Conservation (phyloP, 140 eudicot species). For the Stevia rebaudiana region DNA sequence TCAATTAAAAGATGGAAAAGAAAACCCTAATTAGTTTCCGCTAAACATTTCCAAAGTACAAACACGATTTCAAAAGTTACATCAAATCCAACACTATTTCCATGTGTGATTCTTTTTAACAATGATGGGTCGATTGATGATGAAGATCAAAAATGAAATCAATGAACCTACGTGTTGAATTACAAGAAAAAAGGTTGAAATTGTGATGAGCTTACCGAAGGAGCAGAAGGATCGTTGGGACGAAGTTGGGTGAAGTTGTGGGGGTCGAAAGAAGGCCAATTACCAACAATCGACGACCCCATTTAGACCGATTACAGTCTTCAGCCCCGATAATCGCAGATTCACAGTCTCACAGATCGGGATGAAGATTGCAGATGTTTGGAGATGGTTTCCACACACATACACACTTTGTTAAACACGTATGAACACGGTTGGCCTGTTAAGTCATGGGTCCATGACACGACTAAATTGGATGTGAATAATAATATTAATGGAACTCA, state of each 20-base stretch:
- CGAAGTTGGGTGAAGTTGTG: constrained; percentile 82
- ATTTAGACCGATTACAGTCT: constrained; percentile 12
- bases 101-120: constrained; percentile 1
- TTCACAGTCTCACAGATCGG: constrained; percentile 7
- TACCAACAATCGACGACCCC: constrained; percentile 56
- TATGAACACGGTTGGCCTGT: not conserved
- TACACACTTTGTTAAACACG: not conserved
- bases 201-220: constrained; percentile 45
- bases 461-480: not conserved
- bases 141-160: not conserved
- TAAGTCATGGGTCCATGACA: not conserved
- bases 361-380: not conserved
- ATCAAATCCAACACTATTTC: not conserved
- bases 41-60: not conserved
- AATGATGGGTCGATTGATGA: not conserved
- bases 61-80: not conserved
- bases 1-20: not conserved
- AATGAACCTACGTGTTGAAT: not conserved
- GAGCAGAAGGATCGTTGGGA: constrained; percentile 71
- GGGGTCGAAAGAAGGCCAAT: constrained; percentile 81
- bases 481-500: no score
- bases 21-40: constrained; percentile 3
- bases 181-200: not conserved
- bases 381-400: constrained; percentile 14
- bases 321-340: constrained; percentile 24